Conservation (phyloP, 2,329 filamentous ascomycete species). For the Parastagonospora nodorum region DNA sequence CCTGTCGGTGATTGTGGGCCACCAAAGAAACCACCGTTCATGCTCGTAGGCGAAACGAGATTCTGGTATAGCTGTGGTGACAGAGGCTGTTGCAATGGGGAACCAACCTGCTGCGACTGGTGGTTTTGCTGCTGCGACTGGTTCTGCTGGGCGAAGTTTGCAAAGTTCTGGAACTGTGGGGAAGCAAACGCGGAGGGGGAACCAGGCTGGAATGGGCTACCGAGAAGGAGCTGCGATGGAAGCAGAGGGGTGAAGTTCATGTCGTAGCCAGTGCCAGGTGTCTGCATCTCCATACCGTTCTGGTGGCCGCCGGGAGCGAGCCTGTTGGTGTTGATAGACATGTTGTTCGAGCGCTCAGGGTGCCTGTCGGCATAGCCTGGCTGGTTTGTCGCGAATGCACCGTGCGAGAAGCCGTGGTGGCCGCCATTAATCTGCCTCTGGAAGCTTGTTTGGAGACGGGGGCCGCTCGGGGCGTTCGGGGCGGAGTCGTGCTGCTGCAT, state of each 20-base stretch:
- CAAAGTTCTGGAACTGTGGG: slow-evolving; percentile 87
- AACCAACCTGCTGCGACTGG: slow-evolving; percentile 68
- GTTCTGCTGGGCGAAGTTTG: slow-evolving; percentile 63
- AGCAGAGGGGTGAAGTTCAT: slow-evolving; percentile 98
- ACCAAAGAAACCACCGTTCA: slow-evolving; percentile 79
- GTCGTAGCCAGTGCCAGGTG: slow-evolving; percentile 86
- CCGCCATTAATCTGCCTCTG: slow-evolving; percentile 72
- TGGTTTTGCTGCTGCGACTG: slow-evolving; percentile 66
- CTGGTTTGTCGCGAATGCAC: slow-evolving; percentile 85
- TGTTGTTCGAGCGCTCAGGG: slow-evolving; percentile 82
- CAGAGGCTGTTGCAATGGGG: slow-evolving; percentile 71
- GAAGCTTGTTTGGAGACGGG: slow-evolving; percentile 65
- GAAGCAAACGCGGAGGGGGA: slow-evolving; percentile 88
- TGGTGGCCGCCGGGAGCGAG: slow-evolving; percentile 58
- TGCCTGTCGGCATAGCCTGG: slow-evolving; percentile 84
- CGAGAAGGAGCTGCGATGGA: slow-evolving; percentile 90
- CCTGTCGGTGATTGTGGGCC: slow-evolving; percentile 85
- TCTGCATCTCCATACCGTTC: slow-evolving; percentile 75
- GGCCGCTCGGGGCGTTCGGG: slow-evolving; percentile 62
- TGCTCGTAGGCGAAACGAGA: slow-evolving; percentile 83
- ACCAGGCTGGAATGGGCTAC: slow-evolving; percentile 95
- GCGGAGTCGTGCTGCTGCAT: slow-evolving; percentile 86
- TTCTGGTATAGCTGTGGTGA: slow-evolving; percentile 84
- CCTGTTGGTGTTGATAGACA: slow-evolving; percentile 86
- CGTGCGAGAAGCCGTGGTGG: slow-evolving; percentile 90